Percentiles rank a stretch among this genome's conserved stretches.
These are phyloP conservation scores for Nymphaea thermarum DNA, from an alignment of 164 flowering plant species.

Conservation along the genomic window DNA sequence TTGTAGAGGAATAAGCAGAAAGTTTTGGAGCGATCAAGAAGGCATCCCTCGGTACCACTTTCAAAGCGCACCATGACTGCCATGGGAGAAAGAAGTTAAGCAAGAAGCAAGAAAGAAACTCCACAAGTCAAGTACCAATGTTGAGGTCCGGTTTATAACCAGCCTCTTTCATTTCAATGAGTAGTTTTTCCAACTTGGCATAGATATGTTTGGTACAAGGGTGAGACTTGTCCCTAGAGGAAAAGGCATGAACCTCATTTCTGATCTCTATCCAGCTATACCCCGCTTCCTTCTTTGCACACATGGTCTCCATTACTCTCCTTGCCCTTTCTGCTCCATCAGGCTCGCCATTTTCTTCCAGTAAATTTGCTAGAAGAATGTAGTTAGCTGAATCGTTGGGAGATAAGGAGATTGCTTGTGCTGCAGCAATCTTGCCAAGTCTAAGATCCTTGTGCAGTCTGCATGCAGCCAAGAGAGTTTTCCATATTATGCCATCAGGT, in stretches of 20 bases:
- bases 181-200: conserved; percentile 6
- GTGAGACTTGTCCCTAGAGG: conserved; percentile 11
- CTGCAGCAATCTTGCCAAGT: conserved; percentile 13
- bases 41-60: no score
- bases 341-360: conserved; percentile 5
- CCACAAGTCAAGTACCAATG: background rate
- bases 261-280: conserved; percentile 13
- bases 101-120: background rate
- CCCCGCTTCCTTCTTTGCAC: conserved; percentile 15
- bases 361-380: conserved; percentile 10
- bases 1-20: no score
- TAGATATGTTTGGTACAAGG: conserved; percentile 7
- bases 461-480: conserved; percentile 11
- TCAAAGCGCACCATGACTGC: no score
- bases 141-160: conserved; percentile 7
- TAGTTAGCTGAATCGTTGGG: conserved; percentile 15
- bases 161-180: conserved; percentile 12
- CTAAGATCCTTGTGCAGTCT: conserved; percentile 8
- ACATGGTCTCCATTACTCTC: conserved; percentile 11
- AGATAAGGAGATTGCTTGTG: conserved; percentile 8
- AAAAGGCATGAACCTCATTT: conserved; percentile 9
- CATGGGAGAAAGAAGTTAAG: no score
- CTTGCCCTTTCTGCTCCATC: conserved; percentile 8
- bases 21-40: no score
- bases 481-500: conserved; percentile 14